Evolutionary conservation across 2,329 filamentous ascomycete genomes (phyloP).

Genomic region (Sordariomycetes sp.): DNA sequence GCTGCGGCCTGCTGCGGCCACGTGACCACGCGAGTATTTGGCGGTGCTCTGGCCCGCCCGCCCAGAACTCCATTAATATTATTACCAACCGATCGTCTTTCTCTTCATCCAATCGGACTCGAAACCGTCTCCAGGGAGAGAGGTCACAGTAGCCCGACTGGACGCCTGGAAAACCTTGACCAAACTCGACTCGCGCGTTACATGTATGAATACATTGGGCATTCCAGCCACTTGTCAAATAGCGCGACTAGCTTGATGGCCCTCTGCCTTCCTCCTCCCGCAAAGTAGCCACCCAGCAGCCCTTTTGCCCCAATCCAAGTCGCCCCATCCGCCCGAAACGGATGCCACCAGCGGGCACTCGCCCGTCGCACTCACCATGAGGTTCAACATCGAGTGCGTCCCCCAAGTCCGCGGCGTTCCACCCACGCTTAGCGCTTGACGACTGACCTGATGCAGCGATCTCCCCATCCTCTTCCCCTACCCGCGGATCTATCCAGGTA

Average conservation of each 20-base stretch:
- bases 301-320: no score
- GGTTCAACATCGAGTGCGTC: slow-evolving; percentile 39
- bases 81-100: background rate
- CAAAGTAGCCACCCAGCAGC: no score
- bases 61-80: background rate
- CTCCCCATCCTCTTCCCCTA: slow-evolving; percentile 48
- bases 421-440: background rate
- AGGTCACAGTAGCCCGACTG: background rate
- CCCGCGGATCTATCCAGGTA: slow-evolving; percentile 47
- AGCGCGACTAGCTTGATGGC: no score
- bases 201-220: background rate
- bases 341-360: background rate
- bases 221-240: background rate
- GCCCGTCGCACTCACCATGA: slow-evolving; percentile 23
- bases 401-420: background rate
- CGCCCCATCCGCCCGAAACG: background rate
- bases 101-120: no score
- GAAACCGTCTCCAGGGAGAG: no score
- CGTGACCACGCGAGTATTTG: slow-evolving; percentile 1
- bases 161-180: background rate
- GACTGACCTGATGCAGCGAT: slow-evolving; percentile 26
- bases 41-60: background rate
- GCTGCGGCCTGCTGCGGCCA: background rate
- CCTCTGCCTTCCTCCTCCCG: no score
- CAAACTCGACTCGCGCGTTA: background rate